These are phyloP conservation scores for Rhytidiadelphus loreus DNA, from an alignment of 225 moss, liverwort and hornwort species.

Conservation along the genomic window DNA sequence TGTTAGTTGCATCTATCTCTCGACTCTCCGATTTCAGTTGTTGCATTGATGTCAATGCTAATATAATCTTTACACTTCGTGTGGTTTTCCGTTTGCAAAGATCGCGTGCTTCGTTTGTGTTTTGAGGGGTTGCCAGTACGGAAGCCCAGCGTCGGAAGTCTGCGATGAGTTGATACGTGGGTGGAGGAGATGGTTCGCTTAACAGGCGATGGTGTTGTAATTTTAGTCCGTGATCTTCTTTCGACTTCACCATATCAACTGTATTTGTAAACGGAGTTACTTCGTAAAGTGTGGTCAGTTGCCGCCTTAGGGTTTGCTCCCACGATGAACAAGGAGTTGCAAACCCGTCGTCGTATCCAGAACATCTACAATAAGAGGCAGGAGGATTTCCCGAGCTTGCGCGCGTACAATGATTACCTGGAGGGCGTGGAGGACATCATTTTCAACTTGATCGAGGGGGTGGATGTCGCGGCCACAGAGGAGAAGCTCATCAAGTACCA, in stretches of 20 bases:
- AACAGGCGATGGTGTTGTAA: neutral
- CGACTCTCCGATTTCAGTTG: too few relatives aligned
- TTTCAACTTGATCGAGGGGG: conserved; percentile 51
- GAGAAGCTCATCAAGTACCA: conserved; percentile 32
- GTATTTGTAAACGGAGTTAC: neutral
- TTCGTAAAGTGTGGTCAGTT: neutral
- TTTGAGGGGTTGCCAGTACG: neutral
- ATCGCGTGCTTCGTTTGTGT: neutral
- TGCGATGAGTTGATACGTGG: neutral
- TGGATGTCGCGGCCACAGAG: conserved; percentile 33
- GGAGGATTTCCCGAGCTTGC: conserved; percentile 72
- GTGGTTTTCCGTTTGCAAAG: neutral
- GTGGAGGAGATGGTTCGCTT: conserved; percentile 2
- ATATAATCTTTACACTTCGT: neutral
- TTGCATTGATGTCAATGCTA: neutral
- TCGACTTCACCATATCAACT: neutral
- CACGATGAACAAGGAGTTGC: conserved; percentile 76
- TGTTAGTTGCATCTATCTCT: too few relatives aligned
- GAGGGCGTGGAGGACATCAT: conserved; percentile 77
- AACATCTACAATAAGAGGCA: conserved; percentile 78
- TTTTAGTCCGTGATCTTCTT: neutral
- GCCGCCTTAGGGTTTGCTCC: neutral
- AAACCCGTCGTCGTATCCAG: conserved; percentile 64
- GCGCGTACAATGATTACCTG: conserved; percentile 84
- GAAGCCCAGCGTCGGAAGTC: neutral